These are phyloP conservation scores for Cordia subcordata DNA, from an alignment of 257 asterid genomes.

Conservation along the genomic window DNA sequence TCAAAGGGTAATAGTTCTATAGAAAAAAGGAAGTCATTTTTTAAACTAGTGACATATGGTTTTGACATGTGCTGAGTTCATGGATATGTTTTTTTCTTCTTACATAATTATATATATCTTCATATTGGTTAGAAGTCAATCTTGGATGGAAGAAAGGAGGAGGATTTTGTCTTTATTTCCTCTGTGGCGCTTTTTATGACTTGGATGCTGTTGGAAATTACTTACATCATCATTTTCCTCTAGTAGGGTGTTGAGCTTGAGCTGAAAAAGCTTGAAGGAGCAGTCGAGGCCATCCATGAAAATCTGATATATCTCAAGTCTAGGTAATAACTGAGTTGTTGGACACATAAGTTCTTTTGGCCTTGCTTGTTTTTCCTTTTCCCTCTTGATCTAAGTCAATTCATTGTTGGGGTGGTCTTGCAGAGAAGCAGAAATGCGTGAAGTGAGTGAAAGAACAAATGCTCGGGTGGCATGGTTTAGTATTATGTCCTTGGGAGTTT, in stretches of 20 bases:
- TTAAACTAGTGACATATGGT: too few relatives aligned
- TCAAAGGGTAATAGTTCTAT: too few relatives aligned
- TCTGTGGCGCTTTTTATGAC: background rate
- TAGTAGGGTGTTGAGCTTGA: constrained; percentile 87
- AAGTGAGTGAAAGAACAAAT: constrained; percentile 62
- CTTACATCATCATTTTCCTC: constrained; percentile 19
- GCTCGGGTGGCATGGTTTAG: constrained; percentile 79
- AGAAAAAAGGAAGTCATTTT: too few relatives aligned
- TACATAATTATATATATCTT: too few relatives aligned
- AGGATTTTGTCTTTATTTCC: background rate
- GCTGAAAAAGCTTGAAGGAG: constrained; percentile 84
- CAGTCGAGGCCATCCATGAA: constrained; percentile 79
- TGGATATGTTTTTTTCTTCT: too few relatives aligned
- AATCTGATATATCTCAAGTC: constrained; percentile 64
- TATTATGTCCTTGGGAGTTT: constrained; percentile 60
- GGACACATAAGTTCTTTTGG: background rate
- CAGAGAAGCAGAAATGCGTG: constrained; percentile 82
- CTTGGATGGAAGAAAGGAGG: constrained; percentile 5
- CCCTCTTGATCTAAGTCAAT: background rate
- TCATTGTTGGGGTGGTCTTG: constrained; percentile 1
- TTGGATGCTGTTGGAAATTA: constrained; percentile 5
- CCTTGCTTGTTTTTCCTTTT: constrained; percentile 8
- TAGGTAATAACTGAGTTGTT: constrained; percentile 39
- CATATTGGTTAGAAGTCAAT: too few relatives aligned
- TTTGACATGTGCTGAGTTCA: too few relatives aligned